Conservation (phyloP, 306 rosid species). For the Acacia melanoxylon region DNA sequence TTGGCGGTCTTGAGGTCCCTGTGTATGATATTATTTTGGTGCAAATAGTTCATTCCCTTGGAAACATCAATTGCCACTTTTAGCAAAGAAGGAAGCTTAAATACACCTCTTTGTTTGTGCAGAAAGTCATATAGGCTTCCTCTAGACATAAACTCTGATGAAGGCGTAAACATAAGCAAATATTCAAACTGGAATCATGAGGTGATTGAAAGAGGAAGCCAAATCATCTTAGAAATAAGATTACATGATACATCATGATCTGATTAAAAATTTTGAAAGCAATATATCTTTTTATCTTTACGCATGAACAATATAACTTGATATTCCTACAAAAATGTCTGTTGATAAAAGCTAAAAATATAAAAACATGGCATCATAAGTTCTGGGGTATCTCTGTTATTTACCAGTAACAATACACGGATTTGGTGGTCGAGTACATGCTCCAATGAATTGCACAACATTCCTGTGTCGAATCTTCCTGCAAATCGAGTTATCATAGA, state of each 20-base stretch:
- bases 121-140: constrained; percentile 94
- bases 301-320: background rate
- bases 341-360: constrained; percentile 3
- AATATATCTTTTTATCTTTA: background rate
- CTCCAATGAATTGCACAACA: constrained; percentile 98
- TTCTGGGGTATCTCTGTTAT: constrained; percentile 11
- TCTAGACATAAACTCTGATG: constrained; percentile 91
- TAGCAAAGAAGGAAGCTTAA: constrained; percentile 91
- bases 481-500: constrained; percentile 35
- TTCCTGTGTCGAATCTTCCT: constrained; percentile 98
- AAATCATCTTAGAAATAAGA: constrained; percentile 37
- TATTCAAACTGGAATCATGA: constrained; percentile 35
- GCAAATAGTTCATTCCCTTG: constrained; percentile 96
- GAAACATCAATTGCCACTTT: constrained; percentile 92
- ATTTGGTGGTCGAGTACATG: constrained; percentile 85
- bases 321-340: constrained; percentile 8
- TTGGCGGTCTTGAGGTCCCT: constrained; percentile 99
- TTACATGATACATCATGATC: constrained; percentile 22
- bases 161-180: constrained; percentile 45
- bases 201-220: constrained; percentile 23
- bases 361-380: background rate
- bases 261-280: constrained; percentile 30
- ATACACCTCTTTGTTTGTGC: constrained; percentile 85
- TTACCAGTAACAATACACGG: constrained; percentile 96
- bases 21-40: constrained; percentile 96